phyloP scores from a whole-genome alignment of 345 rosid species.

The Citrus medica region DNA sequence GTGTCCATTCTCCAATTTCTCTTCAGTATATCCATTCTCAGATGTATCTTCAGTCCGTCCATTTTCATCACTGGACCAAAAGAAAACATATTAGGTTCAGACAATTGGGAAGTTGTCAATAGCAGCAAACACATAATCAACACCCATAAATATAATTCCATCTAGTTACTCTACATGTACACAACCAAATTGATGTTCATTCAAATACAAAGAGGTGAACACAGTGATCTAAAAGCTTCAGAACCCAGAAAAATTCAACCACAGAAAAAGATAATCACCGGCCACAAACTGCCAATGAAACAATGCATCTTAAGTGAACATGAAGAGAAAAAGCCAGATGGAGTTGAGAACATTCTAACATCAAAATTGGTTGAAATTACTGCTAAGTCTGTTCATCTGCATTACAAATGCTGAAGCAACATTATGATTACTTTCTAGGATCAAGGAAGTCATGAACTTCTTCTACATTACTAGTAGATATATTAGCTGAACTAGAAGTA shows the following conservation, averaged over 20 bases:
- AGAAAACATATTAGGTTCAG: neutral
- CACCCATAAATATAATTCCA: neutral
- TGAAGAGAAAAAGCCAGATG: neutral
- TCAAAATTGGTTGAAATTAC: neutral
- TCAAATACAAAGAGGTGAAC: neutral
- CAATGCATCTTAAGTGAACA: neutral
- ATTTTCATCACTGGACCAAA: slow-evolving; percentile 34
- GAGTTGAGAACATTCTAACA: neutral
- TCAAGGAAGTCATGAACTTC: neutral
- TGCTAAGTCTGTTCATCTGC: neutral
- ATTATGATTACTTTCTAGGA: neutral
- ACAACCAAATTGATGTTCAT: neutral
- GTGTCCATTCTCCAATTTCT: slow-evolving; percentile 23
- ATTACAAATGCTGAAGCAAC: neutral
- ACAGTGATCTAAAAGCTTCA: no score
- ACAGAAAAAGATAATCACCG: neutral
- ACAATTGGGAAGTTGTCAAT: neutral
- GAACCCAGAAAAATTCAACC: neutral
- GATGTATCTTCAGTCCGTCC: slow-evolving; percentile 20
- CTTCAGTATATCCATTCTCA: slow-evolving; percentile 28
- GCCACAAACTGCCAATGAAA: neutral
- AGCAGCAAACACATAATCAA: neutral
- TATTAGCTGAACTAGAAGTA: neutral
- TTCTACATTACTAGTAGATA: neutral
- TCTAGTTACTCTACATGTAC: neutral